Evolutionary conservation across 768 basidiomycete species (phyloP), one percentile per base, ranked within the genome.

Genomic region (Mycena vulgaris): DNA sequence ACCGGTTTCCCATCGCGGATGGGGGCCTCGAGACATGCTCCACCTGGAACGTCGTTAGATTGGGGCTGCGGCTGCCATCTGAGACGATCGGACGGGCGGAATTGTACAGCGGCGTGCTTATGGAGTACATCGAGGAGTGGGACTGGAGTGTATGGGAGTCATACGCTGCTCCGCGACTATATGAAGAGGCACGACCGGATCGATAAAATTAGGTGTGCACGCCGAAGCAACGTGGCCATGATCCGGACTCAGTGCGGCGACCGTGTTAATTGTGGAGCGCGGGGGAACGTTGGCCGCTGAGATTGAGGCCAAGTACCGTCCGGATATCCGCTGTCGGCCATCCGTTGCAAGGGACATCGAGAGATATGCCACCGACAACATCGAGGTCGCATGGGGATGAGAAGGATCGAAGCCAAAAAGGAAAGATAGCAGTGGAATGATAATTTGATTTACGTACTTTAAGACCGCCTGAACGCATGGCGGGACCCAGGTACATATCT

Each of bases 1-100:
- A 37, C 10, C 40, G 42, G 30, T 65, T 61, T 8, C 47, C 85
- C 86, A 52, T 85, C 81, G 70, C 83, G 75, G 58, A 76, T 70
- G 66, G 72, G 16, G 72, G 72, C 14, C 72, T 25, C 28, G 72
- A 73, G 45, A 73, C 72, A 45, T 69, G 72, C 48, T 73, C 72
- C 37, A 73, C 68, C 61, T 73, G 27, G 27, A 73, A 73, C 6
- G 33, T 47, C 8, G 71, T 25, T 7, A 67, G 25, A 63, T 73
- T 73, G 21, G 72, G 72, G 52, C 72, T 73, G 16, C 63, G 55
- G 23, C 63, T 64, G 5, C 61, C 62, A 56, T 65, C 72, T 17
- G 68, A 21, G 13, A 52, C 37, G 40, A 59, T 63, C 45, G 64
- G 31, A n/a, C 53, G 64, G 19, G 53, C 10, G 45, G 42, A 19